These are phyloP conservation scores for Madurella mycetomatis DNA, from an alignment of 2,329 filamentous ascomycete species.

Conservation along the genomic window DNA sequence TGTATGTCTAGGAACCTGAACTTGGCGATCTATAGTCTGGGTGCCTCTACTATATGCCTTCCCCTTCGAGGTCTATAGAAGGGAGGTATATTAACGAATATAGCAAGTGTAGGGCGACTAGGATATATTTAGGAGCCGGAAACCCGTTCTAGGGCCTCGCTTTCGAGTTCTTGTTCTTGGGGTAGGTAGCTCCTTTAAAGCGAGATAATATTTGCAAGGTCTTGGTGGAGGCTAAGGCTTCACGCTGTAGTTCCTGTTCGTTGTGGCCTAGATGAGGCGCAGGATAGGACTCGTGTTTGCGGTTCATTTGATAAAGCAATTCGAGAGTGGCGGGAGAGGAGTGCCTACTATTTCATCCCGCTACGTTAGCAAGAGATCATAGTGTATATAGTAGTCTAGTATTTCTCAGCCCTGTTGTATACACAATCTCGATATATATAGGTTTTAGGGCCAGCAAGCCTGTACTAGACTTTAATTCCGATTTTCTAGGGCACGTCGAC, in stretches of 20 bases:
- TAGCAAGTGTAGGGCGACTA: not conserved
- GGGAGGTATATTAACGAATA: not conserved
- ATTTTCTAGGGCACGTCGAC: no score
- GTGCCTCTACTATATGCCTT: constrained; percentile 1
- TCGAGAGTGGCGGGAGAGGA: no score
- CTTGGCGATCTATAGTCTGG: constrained; percentile 1
- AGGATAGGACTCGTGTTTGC: not conserved
- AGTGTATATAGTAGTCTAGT: no score
- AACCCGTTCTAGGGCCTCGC: constrained; percentile 1
- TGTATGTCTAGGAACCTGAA: not conserved
- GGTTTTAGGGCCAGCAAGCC: no score
- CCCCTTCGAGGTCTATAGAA: not conserved
- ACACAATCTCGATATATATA: no score
- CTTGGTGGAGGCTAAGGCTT: not conserved
- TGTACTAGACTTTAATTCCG: no score
- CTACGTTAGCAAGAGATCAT: no score
- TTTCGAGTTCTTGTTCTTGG: constrained; percentile 4
- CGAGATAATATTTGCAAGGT: no score
- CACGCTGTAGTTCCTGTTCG: constrained; percentile 11
- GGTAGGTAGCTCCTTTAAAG: not conserved
- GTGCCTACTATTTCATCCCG: no score
- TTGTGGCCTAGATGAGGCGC: constrained; percentile 3
- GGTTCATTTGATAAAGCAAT: no score
- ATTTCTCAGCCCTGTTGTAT: no score
- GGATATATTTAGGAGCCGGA: not conserved